Percentiles rank a stretch among this genome's conserved stretches.
Conservation (phyloP, 176 grass and related monocot species). For the Poa annua region DNA sequence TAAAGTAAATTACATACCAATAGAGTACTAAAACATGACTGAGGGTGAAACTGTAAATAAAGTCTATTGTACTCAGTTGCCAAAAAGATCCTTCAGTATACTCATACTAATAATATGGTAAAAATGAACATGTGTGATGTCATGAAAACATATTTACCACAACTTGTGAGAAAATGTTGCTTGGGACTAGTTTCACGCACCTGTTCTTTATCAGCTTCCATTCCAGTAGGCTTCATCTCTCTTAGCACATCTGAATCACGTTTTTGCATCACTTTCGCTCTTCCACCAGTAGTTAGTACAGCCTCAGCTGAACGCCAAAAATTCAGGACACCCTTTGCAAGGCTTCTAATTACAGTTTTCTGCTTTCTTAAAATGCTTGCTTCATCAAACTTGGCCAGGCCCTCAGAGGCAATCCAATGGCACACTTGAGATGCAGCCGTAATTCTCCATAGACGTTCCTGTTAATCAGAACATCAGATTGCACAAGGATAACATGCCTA, state of each 20-base stretch:
- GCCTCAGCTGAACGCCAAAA: constrained; percentile 77
- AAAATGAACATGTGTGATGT: not conserved
- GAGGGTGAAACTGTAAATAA: constrained; percentile 5
- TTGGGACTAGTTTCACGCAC: constrained; percentile 33
- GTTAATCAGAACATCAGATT: constrained; percentile 46
- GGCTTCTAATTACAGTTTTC: constrained; percentile 63
- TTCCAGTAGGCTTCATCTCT: constrained; percentile 32
- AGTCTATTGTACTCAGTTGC: constrained; percentile 11
- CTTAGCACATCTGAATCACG: constrained; percentile 36
- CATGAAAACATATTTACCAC: constrained; percentile 9
- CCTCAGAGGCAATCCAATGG: constrained; percentile 61
- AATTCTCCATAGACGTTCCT: constrained; percentile 93
- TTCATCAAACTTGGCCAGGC: constrained; percentile 75
- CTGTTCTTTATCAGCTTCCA: constrained; percentile 52
- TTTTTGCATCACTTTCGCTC: constrained; percentile 36
- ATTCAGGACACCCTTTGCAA: constrained; percentile 64
- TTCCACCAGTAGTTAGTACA: constrained; percentile 30
- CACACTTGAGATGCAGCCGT: constrained; percentile 63
- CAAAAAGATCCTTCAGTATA: not conserved
- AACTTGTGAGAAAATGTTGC: constrained; percentile 3
- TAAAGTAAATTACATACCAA: constrained; percentile 14
- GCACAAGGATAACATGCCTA: constrained; percentile 20
- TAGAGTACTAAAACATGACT: constrained; percentile 27
- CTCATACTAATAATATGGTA: not conserved
- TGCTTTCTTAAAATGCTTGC: constrained; percentile 66